Percentiles rank a stretch among this genome's conserved stretches.
These are phyloP conservation scores for Straminergon stramineum DNA, from an alignment of 225 moss, liverwort and hornwort genomes.

Conservation along the genomic window DNA sequence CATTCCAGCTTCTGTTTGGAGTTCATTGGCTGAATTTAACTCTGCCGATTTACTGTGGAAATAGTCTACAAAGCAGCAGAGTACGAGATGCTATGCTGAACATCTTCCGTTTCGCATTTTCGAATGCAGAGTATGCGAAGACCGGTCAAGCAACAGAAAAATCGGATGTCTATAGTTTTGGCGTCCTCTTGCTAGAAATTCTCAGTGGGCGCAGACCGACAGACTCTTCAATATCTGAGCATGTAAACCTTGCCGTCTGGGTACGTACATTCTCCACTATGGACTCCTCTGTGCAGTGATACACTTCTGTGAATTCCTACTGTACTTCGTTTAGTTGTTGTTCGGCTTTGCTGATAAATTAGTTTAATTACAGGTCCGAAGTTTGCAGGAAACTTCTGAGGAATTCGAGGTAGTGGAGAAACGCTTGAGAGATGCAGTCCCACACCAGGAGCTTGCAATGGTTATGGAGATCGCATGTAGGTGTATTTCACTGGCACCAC, in stretches of 20 bases:
- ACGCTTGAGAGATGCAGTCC: constrained; percentile 19
- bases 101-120: neutral
- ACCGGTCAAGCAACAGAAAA: constrained; percentile 45
- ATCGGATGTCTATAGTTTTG: constrained; percentile 49
- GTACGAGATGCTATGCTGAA: neutral
- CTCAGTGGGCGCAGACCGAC: constrained; percentile 45
- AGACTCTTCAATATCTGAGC: constrained; percentile 31
- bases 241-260: constrained; percentile 37
- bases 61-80: neutral
- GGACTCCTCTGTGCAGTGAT: neutral
- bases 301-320: neutral
- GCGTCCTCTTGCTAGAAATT: constrained; percentile 46
- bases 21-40: neutral
- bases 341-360: neutral
- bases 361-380: constrained; percentile 15
- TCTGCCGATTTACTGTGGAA: neutral
- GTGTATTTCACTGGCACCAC: constrained; percentile 28
- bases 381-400: constrained; percentile 2
- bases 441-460: constrained; percentile 19
- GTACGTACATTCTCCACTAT: constrained; percentile 7
- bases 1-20: neutral
- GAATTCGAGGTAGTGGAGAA: constrained; percentile 40
- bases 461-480: constrained; percentile 42
- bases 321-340: neutral
- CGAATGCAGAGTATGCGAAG: constrained; percentile 36